phyloP scores from a whole-genome alignment of 1,284 basidiomycete species.

The Heterobasidion annosum region DNA sequence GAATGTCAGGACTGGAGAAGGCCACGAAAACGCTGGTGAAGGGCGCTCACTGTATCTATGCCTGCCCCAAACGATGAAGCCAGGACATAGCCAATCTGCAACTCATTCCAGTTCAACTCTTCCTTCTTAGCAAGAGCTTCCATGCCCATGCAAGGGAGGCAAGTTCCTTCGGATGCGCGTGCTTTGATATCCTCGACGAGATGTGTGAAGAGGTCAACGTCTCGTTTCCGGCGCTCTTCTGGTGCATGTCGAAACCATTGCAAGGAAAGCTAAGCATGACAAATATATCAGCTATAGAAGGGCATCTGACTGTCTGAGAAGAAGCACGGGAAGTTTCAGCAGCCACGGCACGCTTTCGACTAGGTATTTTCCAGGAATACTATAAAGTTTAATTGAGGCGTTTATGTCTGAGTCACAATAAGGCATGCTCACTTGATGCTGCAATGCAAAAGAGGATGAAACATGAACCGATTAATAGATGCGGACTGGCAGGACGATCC shows the following conservation, averaged over 20 bases:
- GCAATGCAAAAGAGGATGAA: too few relatives aligned
- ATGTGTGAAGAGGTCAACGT: slow-evolving; percentile 32
- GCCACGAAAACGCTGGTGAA: neutral
- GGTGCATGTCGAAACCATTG: slow-evolving; percentile 38
- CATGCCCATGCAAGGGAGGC: slow-evolving; percentile 32
- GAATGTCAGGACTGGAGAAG: neutral
- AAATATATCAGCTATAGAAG: neutral
- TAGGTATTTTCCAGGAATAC: slow-evolving; percentile 44
- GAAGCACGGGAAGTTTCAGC: slow-evolving; percentile 28
- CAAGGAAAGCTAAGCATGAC: slow-evolving; percentile 17
- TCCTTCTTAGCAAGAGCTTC: slow-evolving; percentile 30
- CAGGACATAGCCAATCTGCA: slow-evolving; percentile 37
- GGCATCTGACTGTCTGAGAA: neutral
- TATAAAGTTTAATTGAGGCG: slow-evolving; percentile 11
- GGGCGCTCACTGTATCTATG: slow-evolving; percentile 30
- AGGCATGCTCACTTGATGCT: slow-evolving; percentile 24
- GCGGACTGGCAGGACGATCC: too few relatives aligned
- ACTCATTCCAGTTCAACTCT: slow-evolving; percentile 31
- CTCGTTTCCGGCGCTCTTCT: slow-evolving; percentile 28
- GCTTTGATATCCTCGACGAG: slow-evolving; percentile 36
- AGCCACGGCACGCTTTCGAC: slow-evolving; percentile 43
- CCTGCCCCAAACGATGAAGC: slow-evolving; percentile 40
- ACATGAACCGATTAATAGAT: too few relatives aligned
- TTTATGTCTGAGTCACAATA: neutral
- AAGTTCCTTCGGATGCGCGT: slow-evolving; percentile 30